phyloP scores from a whole-genome alignment of 2,329 filamentous ascomycete species.

The Calycina marina region DNA sequence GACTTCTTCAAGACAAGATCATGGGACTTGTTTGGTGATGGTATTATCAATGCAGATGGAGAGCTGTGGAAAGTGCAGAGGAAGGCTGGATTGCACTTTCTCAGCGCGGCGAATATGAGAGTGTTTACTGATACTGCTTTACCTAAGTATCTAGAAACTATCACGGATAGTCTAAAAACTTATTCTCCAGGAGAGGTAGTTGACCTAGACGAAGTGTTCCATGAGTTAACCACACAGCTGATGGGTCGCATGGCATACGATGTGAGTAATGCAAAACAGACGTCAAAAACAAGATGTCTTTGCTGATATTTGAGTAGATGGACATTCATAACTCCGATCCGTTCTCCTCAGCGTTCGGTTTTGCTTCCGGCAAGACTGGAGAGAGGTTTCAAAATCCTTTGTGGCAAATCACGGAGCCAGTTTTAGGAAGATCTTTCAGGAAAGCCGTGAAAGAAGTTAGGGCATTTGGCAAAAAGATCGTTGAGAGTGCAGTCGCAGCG shows the following conservation, averaged over 20 bases:
- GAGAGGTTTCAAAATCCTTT: constrained; percentile 52
- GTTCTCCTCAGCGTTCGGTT: constrained; percentile 46
- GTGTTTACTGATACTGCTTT: constrained; percentile 41
- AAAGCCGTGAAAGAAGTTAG: constrained; percentile 35
- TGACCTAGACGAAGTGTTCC: constrained; percentile 44
- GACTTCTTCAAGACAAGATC: constrained; percentile 44
- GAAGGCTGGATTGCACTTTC: constrained; percentile 44
- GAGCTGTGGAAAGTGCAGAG: constrained; percentile 48
- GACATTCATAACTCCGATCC: constrained; percentile 47
- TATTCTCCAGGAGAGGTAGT: constrained; percentile 22
- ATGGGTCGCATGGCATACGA: constrained; percentile 58
- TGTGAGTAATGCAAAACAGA: constrained; percentile 17
- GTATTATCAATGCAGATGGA: constrained; percentile 53
- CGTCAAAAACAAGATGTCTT: not conserved
- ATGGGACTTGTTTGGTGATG: constrained; percentile 48
- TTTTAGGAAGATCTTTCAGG: constrained; percentile 34
- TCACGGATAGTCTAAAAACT: constrained; percentile 25
- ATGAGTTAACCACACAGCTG: constrained; percentile 48
- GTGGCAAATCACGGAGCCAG: constrained; percentile 41
- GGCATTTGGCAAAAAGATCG: constrained; percentile 40
- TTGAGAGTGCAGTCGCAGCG: constrained; percentile 35
- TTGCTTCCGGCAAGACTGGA: constrained; percentile 43
- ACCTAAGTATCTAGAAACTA: constrained; percentile 35
- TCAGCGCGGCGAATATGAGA: constrained; percentile 41
- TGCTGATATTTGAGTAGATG: constrained; percentile 29